Evolutionary conservation across 768 basidiomycete species (phyloP), one percentile per base, ranked within the genome.

Genomic region (Lenzites betulinus): DNA sequence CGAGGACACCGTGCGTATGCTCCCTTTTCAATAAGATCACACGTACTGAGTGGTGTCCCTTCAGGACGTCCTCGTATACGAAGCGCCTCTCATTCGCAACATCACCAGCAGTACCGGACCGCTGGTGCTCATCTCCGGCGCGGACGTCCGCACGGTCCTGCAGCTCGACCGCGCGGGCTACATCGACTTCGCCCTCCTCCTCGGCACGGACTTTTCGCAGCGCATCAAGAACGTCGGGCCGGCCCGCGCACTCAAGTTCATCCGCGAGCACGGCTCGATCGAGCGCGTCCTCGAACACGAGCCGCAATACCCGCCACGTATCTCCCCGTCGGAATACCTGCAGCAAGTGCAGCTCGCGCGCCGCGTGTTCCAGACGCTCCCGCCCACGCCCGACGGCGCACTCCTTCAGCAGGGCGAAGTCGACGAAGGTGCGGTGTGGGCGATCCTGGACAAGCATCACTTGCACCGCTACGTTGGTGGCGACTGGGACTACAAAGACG

Each of bases 181-280:
- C 72, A 72, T 96, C 66, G 95, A 97, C 74, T 94, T 96, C 73
- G 87, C 85, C 0, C 83, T 96, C 51, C 79, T 97, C 7, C 81
- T 95, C 11, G 95, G 95, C 12, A 96, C 94, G 2, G 95, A 97
- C 73, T 95, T 96, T 66, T 88, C 92, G 0, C 84, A 88, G 47
- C 85, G 95, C 5, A 90, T 97, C 59, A 89, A 83, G 57, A 86
- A 88, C 60, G 78, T 96, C 1, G 95, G 95, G 0, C 93, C 94
- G 1, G 69, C 76, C 0, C 86, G 86, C 2, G 93, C 93, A 1
- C 84, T 92, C 67, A 86, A 85, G 65, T 83, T 90, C 63, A 91
- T 96, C 51, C 81, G 80, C 51, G 76, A 83, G 64, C 75, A 93
- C 69, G 85, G 85, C 4, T 79, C 82, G 7, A 94, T 96, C 65